Conservation (phyloP, 345 rosid species). For the Hibiscus trionum region DNA sequence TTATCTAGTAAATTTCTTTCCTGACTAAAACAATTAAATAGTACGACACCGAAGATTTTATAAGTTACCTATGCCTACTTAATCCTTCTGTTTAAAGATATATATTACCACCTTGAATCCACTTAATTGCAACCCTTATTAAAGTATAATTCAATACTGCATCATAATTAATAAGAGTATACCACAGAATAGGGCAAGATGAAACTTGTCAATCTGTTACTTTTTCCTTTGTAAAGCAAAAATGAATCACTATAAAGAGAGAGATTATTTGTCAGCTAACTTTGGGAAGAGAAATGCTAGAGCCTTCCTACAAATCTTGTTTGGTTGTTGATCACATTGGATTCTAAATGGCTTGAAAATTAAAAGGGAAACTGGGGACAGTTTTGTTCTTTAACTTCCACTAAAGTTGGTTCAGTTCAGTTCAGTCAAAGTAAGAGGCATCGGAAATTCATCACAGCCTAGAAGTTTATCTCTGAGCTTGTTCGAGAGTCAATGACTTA, state of each 20-base stretch:
- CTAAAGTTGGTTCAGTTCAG: neutral
- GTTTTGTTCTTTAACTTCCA: neutral
- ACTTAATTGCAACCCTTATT: neutral
- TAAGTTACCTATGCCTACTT: neutral
- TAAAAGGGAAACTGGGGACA: neutral
- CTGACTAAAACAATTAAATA: neutral
- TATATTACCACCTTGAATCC: neutral
- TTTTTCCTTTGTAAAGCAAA: no score
- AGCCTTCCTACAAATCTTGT: neutral
- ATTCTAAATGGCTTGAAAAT: neutral
- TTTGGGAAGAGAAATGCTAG: neutral
- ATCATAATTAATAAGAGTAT: neutral
- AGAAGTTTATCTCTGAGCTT: neutral
- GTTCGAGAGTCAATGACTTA: neutral
- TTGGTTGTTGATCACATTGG: neutral
- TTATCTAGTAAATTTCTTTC: neutral
- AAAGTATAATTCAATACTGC: neutral
- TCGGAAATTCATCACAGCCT: neutral
- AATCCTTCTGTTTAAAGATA: neutral
- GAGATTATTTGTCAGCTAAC: neutral
- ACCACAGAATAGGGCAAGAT: neutral
- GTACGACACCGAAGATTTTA: neutral
- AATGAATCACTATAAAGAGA: no score
- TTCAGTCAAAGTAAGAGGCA: neutral
- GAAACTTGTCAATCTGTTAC: neutral